Conservation (phyloP, 371 early-diverging fungal species). For the Mucor lusitanicus region DNA sequence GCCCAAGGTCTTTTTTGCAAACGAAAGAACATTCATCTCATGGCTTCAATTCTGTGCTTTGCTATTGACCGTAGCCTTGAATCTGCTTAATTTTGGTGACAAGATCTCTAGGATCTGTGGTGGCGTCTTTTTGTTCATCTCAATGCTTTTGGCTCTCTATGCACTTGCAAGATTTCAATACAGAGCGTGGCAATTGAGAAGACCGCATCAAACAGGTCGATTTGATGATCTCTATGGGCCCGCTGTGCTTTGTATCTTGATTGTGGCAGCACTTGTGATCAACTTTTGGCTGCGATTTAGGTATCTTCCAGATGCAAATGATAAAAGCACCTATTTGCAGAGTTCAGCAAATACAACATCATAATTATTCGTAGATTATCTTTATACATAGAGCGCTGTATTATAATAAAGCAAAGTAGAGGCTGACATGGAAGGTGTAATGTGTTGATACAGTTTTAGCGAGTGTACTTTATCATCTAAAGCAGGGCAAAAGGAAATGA, state of each 20-base stretch:
- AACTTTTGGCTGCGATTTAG: slow-evolving; percentile 63
- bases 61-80: slow-evolving; percentile 78
- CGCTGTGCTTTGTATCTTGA: slow-evolving; percentile 71
- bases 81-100: slow-evolving; percentile 87
- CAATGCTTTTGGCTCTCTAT: slow-evolving; percentile 82
- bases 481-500: too few relatives aligned
- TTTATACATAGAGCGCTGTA: neutral
- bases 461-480: too few relatives aligned
- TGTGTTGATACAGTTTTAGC: too few relatives aligned
- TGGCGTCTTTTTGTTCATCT: slow-evolving; percentile 76
- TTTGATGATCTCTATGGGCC: slow-evolving; percentile 65
- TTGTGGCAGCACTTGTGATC: slow-evolving; percentile 70
- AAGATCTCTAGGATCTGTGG: slow-evolving; percentile 67
- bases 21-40: slow-evolving; percentile 98
- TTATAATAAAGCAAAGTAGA: neutral
- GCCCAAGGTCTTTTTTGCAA: slow-evolving; percentile 99
- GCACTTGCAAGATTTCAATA: slow-evolving; percentile 89
- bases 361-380: neutral
- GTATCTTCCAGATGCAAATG: neutral
- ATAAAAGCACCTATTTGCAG: neutral
- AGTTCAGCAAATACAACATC: neutral
- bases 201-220: slow-evolving; percentile 51
- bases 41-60: slow-evolving; percentile 83
- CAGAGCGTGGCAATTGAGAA: slow-evolving; percentile 59
- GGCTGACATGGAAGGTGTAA: too few relatives aligned